Conservation (phyloP, 1,139 yeast genomes). For the Yamadazyma diospyri region DNA sequence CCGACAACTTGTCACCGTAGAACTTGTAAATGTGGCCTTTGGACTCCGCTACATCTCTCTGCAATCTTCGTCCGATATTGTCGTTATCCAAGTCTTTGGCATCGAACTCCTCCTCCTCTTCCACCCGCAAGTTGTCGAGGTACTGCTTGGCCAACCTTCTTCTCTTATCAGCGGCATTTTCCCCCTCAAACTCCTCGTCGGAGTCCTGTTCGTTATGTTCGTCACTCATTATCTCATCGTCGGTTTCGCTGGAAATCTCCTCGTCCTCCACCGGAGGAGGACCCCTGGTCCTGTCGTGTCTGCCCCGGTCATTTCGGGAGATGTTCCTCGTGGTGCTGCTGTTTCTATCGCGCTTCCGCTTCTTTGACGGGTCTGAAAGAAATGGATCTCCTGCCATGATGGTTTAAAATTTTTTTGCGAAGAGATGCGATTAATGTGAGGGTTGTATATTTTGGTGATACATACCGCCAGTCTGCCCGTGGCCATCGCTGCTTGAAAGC, state of each 20-base stretch:
- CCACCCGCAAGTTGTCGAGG: slow-evolving; percentile 65
- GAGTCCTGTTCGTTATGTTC: slow-evolving; percentile 47
- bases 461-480: too few relatives aligned
- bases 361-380: slow-evolving; percentile 56
- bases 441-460: too few relatives aligned
- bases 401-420: slow-evolving; percentile 12
- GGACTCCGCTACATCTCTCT: slow-evolving; percentile 84
- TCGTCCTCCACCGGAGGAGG: slow-evolving; percentile 24
- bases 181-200: slow-evolving; percentile 69
- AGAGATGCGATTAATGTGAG: slow-evolving; percentile 8
- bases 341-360: slow-evolving; percentile 41
- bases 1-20: slow-evolving; percentile 46
- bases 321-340: slow-evolving; percentile 16
- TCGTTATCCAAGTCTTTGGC: slow-evolving; percentile 87
- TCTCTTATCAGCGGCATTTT: slow-evolving; percentile 89
- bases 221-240: slow-evolving; percentile 21
- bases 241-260: slow-evolving; percentile 38
- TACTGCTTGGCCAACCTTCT: slow-evolving; percentile 92
- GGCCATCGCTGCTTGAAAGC: too few relatives aligned
- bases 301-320: background rate
- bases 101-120: slow-evolving; percentile 56
- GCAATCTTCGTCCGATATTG: slow-evolving; percentile 73
- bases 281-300: slow-evolving; percentile 8
- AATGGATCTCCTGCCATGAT: slow-evolving; percentile 47
- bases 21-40: slow-evolving; percentile 79